Base-by-base conservation (phyloP, 1,284 basidiomycete genomes). In the Cutaneotrichosporon sp. region DNA sequence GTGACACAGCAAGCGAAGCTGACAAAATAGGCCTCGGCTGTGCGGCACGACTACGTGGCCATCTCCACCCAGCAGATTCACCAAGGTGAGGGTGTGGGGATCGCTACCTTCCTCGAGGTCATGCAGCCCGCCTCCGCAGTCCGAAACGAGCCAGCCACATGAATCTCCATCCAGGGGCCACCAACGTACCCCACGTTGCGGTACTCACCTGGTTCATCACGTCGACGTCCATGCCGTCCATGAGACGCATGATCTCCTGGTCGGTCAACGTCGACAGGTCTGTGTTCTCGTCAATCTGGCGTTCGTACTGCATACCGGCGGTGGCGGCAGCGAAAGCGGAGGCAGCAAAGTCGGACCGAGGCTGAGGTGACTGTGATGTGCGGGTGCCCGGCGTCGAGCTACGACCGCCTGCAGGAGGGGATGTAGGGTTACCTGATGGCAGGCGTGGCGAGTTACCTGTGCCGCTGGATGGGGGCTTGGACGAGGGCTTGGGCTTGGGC, bases 251-350 rank as follows among this genome's bases (percentile, higher is more conserved):
- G 49, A 75, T 75, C 59, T 75, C 72, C 49, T 70, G 68, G 52
- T 75, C 71, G 3, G 72, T 75, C 57, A 75, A 65, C 4, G 71
- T 72, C 3, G 63, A 60, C 51, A 73, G 42, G 42, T 70, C 70
- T 14, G 72, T 75, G 43, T 66, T 68, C 65, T 74, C 71, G 49
- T 75, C 68, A n/a, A 75, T 74, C 17, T 65, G 62, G 44, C 72
- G 47, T 16, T 62, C 60, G 47, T 43, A 38, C 27, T 29, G 42
- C 34, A 41, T 46, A 31, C 49, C 51, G 4, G 49, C 41, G 17
- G 34, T 17, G 16, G 53, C 53, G 4, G 57, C 57, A 10, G 51
- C 57, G 17, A 44, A 22, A 9, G 57, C 57, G 3, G 48, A 47
- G 9, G 38, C 26, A 8, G 41, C 41, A 26, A 59, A 59, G 41